phyloP scores from a whole-genome alignment of 116 monocot genomes.

The Dioscorea cayenensis region DNA sequence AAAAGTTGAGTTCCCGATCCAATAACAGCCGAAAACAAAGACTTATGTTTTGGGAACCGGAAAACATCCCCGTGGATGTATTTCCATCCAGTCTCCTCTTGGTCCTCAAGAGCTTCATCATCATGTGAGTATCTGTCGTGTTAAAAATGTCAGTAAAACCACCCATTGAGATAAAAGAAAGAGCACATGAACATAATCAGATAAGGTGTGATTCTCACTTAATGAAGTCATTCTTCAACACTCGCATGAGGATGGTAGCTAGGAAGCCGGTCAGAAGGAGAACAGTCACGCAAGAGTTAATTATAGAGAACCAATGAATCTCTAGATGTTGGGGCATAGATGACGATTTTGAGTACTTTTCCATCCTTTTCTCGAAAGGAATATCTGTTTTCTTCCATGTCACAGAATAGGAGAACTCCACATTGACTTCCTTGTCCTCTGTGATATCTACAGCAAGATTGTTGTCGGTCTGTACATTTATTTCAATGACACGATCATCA shows the following conservation, averaged over 20 bases:
- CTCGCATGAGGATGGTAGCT: constrained; percentile 70
- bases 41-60: constrained; percentile 61
- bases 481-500: constrained; percentile 62
- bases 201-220: constrained; percentile 31
- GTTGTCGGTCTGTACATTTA: constrained; percentile 46
- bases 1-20: constrained; percentile 78
- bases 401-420: constrained; percentile 65
- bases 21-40: constrained; percentile 61
- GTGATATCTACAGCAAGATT: constrained; percentile 54
- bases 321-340: constrained; percentile 66
- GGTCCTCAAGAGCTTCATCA: constrained; percentile 64
- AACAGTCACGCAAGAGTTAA: constrained; percentile 75
- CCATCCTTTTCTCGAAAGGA: constrained; percentile 74
- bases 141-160: background rate
- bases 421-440: constrained; percentile 49
- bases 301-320: constrained; percentile 73
- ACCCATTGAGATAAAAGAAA: no score
- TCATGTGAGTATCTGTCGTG: constrained; percentile 50
- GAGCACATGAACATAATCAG: background rate
- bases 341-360: constrained; percentile 59
- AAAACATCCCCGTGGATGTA: constrained; percentile 83
- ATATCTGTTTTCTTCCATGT: constrained; percentile 67
- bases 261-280: constrained; percentile 77
- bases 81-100: constrained; percentile 79
- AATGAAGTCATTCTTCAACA: constrained; percentile 73